These are phyloP conservation scores for Carnegiea gigantea DNA, from an alignment of 179 eudicot genomes.

Conservation along the genomic window DNA sequence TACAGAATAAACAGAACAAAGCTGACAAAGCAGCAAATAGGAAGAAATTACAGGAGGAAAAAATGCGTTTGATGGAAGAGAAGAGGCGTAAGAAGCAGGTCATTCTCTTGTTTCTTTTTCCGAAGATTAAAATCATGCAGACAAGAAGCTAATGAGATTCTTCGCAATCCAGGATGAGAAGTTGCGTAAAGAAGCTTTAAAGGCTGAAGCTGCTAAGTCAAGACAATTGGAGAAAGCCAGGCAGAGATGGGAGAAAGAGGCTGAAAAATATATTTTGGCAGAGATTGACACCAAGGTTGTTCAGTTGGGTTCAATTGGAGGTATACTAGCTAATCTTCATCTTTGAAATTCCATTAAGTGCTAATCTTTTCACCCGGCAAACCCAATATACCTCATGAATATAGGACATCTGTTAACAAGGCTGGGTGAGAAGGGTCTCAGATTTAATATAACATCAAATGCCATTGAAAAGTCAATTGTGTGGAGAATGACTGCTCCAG, in stretches of 20 bases:
- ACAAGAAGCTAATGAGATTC: conserved; percentile 13
- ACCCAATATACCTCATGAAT: conserved; percentile 24
- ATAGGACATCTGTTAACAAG: conserved; percentile 71
- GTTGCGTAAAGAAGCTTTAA: conserved; percentile 60
- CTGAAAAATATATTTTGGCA: conserved; percentile 62
- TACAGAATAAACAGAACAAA: conserved; percentile 31
- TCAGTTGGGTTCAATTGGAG: conserved; percentile 75
- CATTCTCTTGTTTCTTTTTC: conserved; percentile 22
- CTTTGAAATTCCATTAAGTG: not conserved
- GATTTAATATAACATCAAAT: conserved; percentile 56
- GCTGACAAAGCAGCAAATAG: conserved; percentile 26
- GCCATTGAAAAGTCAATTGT: conserved; percentile 68
- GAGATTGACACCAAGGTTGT: conserved; percentile 67
- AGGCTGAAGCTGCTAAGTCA: conserved; percentile 74
- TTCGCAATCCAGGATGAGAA: conserved; percentile 56
- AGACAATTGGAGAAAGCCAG: conserved; percentile 60
- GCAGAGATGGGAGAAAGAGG: conserved; percentile 79
- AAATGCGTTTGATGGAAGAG: conserved; percentile 51
- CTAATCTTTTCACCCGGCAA: not conserved
- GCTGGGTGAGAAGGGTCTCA: conserved; percentile 63
- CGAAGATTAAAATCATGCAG: conserved; percentile 9
- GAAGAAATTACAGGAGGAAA: conserved; percentile 61
- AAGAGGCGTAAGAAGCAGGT: conserved; percentile 68
- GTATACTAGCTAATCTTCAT: conserved; percentile 31
- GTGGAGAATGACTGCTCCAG: conserved; percentile 70